These are phyloP conservation scores for Tetrahymena borealis DNA, from an alignment of 73 alveolate genomes.

Conservation along the genomic window DNA sequence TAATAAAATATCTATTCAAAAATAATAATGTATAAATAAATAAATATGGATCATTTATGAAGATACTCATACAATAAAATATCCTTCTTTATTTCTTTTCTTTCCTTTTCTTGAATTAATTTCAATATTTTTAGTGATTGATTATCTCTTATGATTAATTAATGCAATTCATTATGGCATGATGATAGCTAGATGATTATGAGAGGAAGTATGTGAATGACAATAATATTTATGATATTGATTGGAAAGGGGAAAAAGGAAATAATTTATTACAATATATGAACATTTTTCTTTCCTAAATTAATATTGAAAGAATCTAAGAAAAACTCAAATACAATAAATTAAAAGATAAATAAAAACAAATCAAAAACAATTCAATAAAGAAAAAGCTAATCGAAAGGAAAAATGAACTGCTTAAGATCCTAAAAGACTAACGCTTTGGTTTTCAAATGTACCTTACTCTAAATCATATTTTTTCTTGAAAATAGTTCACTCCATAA, in stretches of 20 bases:
- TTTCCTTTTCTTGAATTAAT: neutral
- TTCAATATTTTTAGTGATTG: neutral
- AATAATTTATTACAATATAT: neutral
- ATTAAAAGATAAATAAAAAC: neutral
- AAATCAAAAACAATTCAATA: neutral
- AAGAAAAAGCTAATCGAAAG: neutral
- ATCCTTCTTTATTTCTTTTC: neutral
- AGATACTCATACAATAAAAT: neutral
- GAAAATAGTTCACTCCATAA: neutral
- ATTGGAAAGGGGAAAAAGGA: constrained; percentile 3
- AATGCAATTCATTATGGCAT: too few relatives aligned
- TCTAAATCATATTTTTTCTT: neutral
- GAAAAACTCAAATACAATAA: neutral
- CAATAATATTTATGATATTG: too few relatives aligned
- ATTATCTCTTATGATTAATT: too few relatives aligned
- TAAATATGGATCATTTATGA: too few relatives aligned
- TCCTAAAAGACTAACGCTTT: neutral
- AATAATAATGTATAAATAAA: neutral
- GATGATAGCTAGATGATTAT: too few relatives aligned
- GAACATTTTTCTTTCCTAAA: neutral
- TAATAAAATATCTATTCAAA: neutral
- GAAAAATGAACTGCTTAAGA: neutral
- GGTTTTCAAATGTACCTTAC: neutral
- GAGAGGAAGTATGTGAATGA: too few relatives aligned
- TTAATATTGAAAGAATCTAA: neutral